These are phyloP conservation scores for Neotropicomus parvogracilis DNA, from an alignment of 1,284 basidiomycete genomes.

Conservation along the genomic window DNA sequence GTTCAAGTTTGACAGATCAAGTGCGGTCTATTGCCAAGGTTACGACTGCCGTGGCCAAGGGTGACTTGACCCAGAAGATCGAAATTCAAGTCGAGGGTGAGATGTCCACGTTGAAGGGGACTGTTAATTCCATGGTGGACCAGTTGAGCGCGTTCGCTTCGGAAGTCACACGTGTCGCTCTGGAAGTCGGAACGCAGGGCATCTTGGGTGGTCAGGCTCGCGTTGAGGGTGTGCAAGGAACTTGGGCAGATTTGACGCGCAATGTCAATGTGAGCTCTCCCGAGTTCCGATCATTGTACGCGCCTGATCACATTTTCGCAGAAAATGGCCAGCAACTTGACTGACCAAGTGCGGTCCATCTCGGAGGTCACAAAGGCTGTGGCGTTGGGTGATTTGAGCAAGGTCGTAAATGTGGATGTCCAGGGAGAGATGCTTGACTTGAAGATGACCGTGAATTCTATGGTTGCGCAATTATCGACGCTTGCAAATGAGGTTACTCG, in stretches of 20 bases:
- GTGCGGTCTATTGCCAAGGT: slow-evolving; percentile 90
- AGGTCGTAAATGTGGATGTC: slow-evolving; percentile 92
- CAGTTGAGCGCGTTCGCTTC: slow-evolving; percentile 89
- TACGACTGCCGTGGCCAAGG: slow-evolving; percentile 88
- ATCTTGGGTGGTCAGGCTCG: slow-evolving; percentile 90
- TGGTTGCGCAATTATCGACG: slow-evolving; percentile 84
- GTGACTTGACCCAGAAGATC: slow-evolving; percentile 88
- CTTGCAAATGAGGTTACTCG: slow-evolving; percentile 84
- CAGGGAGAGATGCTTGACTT: slow-evolving; percentile 96
- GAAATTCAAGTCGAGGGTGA: slow-evolving; percentile 92
- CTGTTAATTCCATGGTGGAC: slow-evolving; percentile 87
- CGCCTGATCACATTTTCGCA: slow-evolving; percentile 19
- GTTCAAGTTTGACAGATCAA: slow-evolving; percentile 89
- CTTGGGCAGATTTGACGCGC: slow-evolving; percentile 88
- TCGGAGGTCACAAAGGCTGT: slow-evolving; percentile 97
- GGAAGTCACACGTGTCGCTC: slow-evolving; percentile 92
- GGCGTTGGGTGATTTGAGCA: slow-evolving; percentile 85
- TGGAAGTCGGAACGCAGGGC: slow-evolving; percentile 90
- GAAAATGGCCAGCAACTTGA: slow-evolving; percentile 91
- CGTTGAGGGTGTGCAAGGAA: slow-evolving; percentile 91
- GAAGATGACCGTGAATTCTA: slow-evolving; percentile 88
- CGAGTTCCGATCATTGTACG: slow-evolving; percentile 21
- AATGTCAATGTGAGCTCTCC: slow-evolving; percentile 76
- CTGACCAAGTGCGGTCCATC: slow-evolving; percentile 96
- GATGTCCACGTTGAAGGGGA: slow-evolving; percentile 79